A percentile compares a stretch with the other conserved stretches of the same genome.
Evolutionary conservation across 2,329 filamentous ascomycete species (phyloP).

Genomic region (Aspergillus phoenicis): DNA sequence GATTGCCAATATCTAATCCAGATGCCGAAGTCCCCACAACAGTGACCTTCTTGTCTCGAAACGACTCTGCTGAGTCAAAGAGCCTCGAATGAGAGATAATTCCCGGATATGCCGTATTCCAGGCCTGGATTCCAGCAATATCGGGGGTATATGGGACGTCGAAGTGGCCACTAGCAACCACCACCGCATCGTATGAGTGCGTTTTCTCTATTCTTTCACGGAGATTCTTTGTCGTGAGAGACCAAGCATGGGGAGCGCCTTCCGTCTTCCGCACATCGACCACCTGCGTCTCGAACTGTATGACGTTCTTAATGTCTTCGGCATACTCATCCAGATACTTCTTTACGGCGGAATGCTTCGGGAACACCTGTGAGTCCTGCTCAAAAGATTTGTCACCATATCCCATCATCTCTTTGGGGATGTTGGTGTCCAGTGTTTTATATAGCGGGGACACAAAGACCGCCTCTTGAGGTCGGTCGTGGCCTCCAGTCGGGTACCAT

Average conservation of each 20-base stretch:
- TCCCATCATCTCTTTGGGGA: slow-evolving; percentile 77
- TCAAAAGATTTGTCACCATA: slow-evolving; percentile 73
- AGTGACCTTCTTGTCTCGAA: slow-evolving; percentile 71
- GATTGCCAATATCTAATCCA: slow-evolving; percentile 77
- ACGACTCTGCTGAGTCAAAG: slow-evolving; percentile 69
- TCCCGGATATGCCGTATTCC: slow-evolving; percentile 61
- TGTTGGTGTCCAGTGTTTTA: slow-evolving; percentile 80
- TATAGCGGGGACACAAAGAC: slow-evolving; percentile 84
- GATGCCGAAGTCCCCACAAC: slow-evolving; percentile 84
- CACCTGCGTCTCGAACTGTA: slow-evolving; percentile 73
- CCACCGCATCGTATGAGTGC: slow-evolving; percentile 70
- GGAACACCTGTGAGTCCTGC: slow-evolving; percentile 69
- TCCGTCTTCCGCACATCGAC: slow-evolving; percentile 55
- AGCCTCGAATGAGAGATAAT: slow-evolving; percentile 75
- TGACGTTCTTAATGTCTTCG: slow-evolving; percentile 64
- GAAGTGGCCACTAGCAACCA: slow-evolving; percentile 77
- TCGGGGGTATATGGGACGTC: slow-evolving; percentile 68
- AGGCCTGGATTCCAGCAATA: slow-evolving; percentile 61
- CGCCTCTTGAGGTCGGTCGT: slow-evolving; percentile 43
- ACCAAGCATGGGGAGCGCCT: slow-evolving; percentile 57
- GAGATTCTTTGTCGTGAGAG: slow-evolving; percentile 58
- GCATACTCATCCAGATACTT: slow-evolving; percentile 75
- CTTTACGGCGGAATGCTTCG: slow-evolving; percentile 69
- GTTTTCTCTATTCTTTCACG: slow-evolving; percentile 43
- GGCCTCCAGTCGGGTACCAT: slow-evolving; percentile 42